These are phyloP conservation scores for Trichaptum fuscoviolaceum DNA, from an alignment of 768 basidiomycete genomes.

Conservation along the genomic window DNA sequence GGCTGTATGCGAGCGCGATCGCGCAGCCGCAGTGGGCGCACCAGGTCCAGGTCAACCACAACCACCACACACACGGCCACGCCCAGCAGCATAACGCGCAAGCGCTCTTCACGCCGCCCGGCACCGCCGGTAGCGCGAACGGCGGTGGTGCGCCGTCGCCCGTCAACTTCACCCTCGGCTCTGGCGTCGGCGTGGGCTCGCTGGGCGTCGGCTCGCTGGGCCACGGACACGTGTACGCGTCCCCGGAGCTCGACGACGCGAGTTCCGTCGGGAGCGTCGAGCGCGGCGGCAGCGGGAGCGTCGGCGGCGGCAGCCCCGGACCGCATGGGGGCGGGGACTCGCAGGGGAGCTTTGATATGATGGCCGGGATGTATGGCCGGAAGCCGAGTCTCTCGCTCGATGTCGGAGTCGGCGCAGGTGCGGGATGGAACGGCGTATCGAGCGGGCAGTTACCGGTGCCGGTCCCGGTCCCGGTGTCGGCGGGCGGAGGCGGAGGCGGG, in stretches of 20 bases:
- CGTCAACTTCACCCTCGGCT: constrained; percentile 12
- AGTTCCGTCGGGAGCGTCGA: constrained; percentile 31
- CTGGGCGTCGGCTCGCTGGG: neutral
- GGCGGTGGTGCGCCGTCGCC: constrained; percentile 27
- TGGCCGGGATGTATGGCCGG: constrained; percentile 12
- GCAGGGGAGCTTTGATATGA: constrained; percentile 22
- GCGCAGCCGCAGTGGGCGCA: constrained; percentile 6
- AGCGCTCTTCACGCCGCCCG: constrained; percentile 22
- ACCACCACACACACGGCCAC: constrained; percentile 11
- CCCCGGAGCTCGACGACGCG: constrained; percentile 9
- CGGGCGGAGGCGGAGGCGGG: constrained; percentile 33
- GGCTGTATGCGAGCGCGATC: neutral
- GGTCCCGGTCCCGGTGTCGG: constrained; percentile 30
- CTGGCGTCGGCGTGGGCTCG: neutral
- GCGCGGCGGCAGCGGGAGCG: constrained; percentile 23
- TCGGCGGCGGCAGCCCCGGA: constrained; percentile 24
- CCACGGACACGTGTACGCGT: constrained; percentile 1
- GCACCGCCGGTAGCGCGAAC: constrained; percentile 16
- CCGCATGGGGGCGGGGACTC: constrained; percentile 18
- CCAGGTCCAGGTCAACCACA: constrained; percentile 13
- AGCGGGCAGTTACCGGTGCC: too few species aligned
- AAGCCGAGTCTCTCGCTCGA: constrained; percentile 2
- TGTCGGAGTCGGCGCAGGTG: constrained; percentile 11
- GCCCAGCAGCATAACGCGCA: constrained; percentile 17
- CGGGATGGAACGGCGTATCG: constrained; percentile 27